Conservation (phyloP, 2,329 filamentous ascomycete species). For the Cercospora citrullina region DNA sequence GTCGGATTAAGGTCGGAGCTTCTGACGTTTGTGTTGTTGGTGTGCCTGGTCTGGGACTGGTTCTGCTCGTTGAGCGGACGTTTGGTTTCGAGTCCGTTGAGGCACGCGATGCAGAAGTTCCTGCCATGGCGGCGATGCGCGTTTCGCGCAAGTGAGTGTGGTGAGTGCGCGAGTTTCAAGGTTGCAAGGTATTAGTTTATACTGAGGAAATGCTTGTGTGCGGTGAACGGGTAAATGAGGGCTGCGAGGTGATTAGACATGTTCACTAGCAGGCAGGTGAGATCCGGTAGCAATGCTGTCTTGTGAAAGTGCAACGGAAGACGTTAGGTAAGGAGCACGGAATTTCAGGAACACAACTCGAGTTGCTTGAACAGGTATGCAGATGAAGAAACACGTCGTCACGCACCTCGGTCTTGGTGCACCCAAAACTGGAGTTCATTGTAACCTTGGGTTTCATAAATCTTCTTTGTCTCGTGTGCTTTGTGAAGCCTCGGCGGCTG, state of each 20-base stretch:
- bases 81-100: neutral
- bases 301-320: slow-evolving; percentile 1
- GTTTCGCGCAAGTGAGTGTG: neutral
- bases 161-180: neutral
- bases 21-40: slow-evolving; percentile 5
- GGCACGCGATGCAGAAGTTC: neutral
- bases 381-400: neutral
- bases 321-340: neutral
- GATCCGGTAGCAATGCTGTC: neutral
- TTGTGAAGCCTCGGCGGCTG: slow-evolving; percentile 6
- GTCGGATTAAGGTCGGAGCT: neutral
- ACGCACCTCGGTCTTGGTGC: slow-evolving; percentile 8
- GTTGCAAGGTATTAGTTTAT: neutral
- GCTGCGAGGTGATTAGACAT: slow-evolving; percentile 13
- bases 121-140: neutral
- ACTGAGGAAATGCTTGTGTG: slow-evolving; percentile 1
- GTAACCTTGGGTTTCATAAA: slow-evolving; percentile 5
- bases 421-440: neutral
- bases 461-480: slow-evolving; percentile 8
- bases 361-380: neutral
- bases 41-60: slow-evolving; percentile 5
- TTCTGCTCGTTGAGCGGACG: neutral
- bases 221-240: neutral
- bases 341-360: neutral
- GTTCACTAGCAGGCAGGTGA: neutral